Conservation (phyloP, 2,329 filamentous ascomycete species). For the Aspergillus sp. region DNA sequence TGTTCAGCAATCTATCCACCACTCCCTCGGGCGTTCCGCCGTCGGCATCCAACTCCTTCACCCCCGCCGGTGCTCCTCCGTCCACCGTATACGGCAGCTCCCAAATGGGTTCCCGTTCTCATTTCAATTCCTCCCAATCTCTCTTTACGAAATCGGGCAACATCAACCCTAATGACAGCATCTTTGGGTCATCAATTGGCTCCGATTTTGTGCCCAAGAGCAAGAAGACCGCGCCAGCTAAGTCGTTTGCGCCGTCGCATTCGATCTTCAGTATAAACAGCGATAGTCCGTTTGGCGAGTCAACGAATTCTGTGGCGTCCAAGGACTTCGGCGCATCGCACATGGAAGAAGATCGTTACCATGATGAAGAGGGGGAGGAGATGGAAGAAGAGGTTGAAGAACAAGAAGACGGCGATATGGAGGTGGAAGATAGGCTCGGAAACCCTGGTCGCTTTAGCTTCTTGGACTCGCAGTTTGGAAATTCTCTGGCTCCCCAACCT, state of each 20-base stretch:
- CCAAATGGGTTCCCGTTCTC: constrained; percentile 38
- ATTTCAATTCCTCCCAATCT: constrained; percentile 35
- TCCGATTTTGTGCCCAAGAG: constrained; percentile 32
- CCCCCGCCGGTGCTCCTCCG: constrained; percentile 54
- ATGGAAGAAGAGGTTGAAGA: constrained; percentile 43
- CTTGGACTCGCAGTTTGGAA: constrained; percentile 30
- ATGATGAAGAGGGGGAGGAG: constrained; percentile 37
- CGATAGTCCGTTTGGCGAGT: constrained; percentile 24
- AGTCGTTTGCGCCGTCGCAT: constrained; percentile 24
- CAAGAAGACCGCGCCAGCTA: constrained; percentile 22
- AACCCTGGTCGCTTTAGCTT: constrained; percentile 25
- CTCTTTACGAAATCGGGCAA: constrained; percentile 37
- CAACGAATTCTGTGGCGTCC: constrained; percentile 22
- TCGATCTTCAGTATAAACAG: constrained; percentile 28
- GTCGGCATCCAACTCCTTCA: constrained; percentile 53
- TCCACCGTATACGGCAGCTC: constrained; percentile 53
- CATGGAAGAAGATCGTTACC: constrained; percentile 23
- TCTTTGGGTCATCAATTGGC: constrained; percentile 36
- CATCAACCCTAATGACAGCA: constrained; percentile 34
- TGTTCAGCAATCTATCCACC: constrained; percentile 49
- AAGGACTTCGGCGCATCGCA: constrained; percentile 25
- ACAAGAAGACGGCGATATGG: constrained; percentile 33
- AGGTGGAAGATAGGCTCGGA: constrained; percentile 19
- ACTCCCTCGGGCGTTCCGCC: constrained; percentile 58
- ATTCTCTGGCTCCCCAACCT: constrained; percentile 19